phyloP scores from a whole-genome alignment of 495 filamentous ascomycete species.

The Baudoinia panamericana region DNA sequence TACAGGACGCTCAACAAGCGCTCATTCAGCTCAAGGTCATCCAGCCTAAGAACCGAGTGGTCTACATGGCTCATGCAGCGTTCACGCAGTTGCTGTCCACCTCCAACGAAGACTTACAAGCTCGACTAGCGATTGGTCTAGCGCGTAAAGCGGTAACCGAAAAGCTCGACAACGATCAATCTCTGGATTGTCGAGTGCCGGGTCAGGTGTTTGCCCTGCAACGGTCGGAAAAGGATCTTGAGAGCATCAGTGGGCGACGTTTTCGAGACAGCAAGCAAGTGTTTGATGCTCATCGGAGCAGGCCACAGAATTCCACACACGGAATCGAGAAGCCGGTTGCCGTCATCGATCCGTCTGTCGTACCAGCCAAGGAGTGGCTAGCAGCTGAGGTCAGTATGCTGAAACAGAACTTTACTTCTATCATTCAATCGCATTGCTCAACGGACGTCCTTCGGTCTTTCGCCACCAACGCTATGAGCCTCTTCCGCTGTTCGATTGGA shows the following conservation, averaged over 20 bases:
- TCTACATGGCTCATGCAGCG: slow-evolving; percentile 20
- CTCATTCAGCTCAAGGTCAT: slow-evolving; percentile 19
- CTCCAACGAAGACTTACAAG: slow-evolving; percentile 16
- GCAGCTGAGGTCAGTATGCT: not conserved
- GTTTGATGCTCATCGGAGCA: slow-evolving; percentile 8
- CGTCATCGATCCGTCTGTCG: not conserved
- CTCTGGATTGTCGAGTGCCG: slow-evolving; percentile 16
- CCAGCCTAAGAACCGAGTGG: slow-evolving; percentile 12
- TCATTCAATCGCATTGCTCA: not conserved
- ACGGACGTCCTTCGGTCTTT: slow-evolving; percentile 4
- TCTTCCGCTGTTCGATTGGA: slow-evolving; percentile 7
- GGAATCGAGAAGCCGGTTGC: not conserved
- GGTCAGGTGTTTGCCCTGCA: slow-evolving; percentile 17
- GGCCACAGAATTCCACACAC: not conserved
- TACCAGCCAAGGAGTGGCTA: slow-evolving; percentile 2
- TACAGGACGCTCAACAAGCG: slow-evolving; percentile 14
- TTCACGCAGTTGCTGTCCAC: slow-evolving; percentile 16
- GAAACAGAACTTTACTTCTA: slow-evolving; percentile 1
- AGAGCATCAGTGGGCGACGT: not conserved
- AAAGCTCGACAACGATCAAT: slow-evolving; percentile 12
- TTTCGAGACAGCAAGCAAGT: slow-evolving; percentile 19
- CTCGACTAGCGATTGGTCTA: slow-evolving; percentile 9
- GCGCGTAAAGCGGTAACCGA: slow-evolving; percentile 18
- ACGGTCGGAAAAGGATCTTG: slow-evolving; percentile 6
- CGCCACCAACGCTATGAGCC: slow-evolving; percentile 7